Conservation (phyloP, 169 alveolate genomes). For the Plasmodium reichenowi region DNA sequence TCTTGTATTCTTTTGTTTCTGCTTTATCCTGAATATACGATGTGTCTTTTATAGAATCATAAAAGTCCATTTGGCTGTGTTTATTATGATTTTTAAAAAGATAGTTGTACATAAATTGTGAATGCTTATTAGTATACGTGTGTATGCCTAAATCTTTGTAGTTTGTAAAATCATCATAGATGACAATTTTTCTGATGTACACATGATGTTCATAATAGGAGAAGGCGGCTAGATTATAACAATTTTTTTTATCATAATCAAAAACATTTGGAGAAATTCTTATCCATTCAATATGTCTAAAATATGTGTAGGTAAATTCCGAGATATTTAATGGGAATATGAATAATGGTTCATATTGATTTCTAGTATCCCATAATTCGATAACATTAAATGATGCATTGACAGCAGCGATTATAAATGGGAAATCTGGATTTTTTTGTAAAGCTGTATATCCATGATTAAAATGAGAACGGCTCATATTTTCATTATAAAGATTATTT, state of each 20-base stretch:
- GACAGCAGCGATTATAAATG: constrained; percentile 79
- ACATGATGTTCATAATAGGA: constrained; percentile 52
- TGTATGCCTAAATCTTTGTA: constrained; percentile 69
- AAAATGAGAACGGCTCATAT: constrained; percentile 20
- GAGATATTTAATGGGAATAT: constrained; percentile 83
- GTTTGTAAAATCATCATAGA: constrained; percentile 43
- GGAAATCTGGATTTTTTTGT: constrained; percentile 78
- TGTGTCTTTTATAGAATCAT: not conserved
- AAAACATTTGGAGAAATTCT: constrained; percentile 5
- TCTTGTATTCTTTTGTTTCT: not conserved
- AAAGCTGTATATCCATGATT: constrained; percentile 81
- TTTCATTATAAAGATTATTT: constrained; percentile 14
- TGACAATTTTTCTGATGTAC: constrained; percentile 33
- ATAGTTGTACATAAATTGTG: constrained; percentile 18
- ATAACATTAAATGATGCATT: constrained; percentile 78
- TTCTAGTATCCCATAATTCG: constrained; percentile 83
- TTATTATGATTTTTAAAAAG: not conserved
- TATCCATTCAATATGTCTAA: constrained; percentile 83
- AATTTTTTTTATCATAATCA: not conserved
- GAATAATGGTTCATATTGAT: constrained; percentile 81
- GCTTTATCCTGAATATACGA: not conserved
- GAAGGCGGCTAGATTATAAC: constrained; percentile 36
- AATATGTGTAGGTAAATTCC: constrained; percentile 76
- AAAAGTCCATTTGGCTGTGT: not conserved
- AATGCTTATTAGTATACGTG: constrained; percentile 15